A percentile compares a stretch with the other conserved stretches of the same genome.
These are phyloP conservation scores for Hamigera avellanea DNA, from an alignment of 495 filamentous ascomycete genomes.

Conservation along the genomic window DNA sequence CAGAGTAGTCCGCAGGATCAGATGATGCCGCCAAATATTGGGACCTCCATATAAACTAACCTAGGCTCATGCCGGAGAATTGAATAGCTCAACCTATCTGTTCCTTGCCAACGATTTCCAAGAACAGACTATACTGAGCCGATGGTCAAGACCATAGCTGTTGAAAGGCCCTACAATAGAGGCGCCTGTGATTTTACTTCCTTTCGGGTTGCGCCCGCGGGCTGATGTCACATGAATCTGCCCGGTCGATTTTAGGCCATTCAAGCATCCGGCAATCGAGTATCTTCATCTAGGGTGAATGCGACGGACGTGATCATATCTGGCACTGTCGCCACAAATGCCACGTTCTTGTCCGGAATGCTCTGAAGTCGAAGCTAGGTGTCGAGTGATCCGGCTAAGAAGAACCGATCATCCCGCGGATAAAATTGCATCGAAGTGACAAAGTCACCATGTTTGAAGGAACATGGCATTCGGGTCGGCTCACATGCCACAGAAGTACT, in stretches of 20 bases:
- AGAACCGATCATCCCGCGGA: constrained; percentile 90
- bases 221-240: constrained; percentile 86
- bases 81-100: no score
- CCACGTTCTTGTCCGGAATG: constrained; percentile 92
- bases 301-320: constrained; percentile 90
- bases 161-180: no score
- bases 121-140: no score
- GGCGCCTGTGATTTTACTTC: constrained; percentile 94
- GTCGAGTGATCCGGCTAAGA: constrained; percentile 87
- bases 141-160: no score
- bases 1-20: no score
- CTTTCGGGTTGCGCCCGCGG: constrained; percentile 85
- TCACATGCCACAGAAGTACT: constrained; percentile 88
- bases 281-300: constrained; percentile 86
- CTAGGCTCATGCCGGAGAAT: no score
- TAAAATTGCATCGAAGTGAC: constrained; percentile 94
- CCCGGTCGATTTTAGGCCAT: constrained; percentile 68
- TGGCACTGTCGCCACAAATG: constrained; percentile 69
- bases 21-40: no score
- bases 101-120: no score
- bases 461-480: constrained; percentile 72
- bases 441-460: constrained; percentile 94
- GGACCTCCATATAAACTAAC: no score
- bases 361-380: constrained; percentile 91
- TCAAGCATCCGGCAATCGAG: constrained; percentile 79